These are phyloP conservation scores for Colletotrichum magnum DNA, from an alignment of 2,329 filamentous ascomycete species.

Conservation along the genomic window DNA sequence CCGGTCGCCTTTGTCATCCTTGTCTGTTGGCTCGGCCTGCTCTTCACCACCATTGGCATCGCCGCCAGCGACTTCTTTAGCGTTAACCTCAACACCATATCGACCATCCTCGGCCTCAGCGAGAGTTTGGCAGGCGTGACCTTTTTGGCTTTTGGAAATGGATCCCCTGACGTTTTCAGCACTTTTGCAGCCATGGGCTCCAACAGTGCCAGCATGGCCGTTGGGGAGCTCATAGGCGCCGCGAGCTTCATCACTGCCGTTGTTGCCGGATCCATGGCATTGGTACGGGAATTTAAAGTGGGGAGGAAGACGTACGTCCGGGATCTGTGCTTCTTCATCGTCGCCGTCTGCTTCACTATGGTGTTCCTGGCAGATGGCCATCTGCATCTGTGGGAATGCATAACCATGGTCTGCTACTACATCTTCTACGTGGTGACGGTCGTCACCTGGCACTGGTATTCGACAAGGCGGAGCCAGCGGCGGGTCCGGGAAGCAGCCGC, in stretches of 20 bases:
- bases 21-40: conserved; percentile 85
- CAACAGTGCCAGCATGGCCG: conserved; percentile 95
- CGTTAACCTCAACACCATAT: conserved; percentile 94
- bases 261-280: conserved; percentile 95
- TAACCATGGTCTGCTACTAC: conserved; percentile 92
- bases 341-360: conserved; percentile 89
- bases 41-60: conserved; percentile 98
- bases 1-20: conserved; percentile 85
- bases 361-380: conserved; percentile 87
- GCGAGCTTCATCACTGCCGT: conserved; percentile 97
- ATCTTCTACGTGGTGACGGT: conserved; percentile 90
- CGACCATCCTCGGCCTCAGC: conserved; percentile 89
- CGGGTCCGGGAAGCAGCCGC: conserved; percentile 79
- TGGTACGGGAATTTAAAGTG: conserved; percentile 95
- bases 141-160: conserved; percentile 96
- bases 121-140: conserved; percentile 97
- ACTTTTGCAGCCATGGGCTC: conserved; percentile 98
- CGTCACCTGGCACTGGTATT: conserved; percentile 92
- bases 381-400: conserved; percentile 90
- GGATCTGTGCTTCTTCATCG: conserved; percentile 92
- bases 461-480: conserved; percentile 71
- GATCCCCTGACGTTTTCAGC: conserved; percentile 97
- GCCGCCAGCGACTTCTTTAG: conserved; percentile 99
- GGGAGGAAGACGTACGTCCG: conserved; percentile 90
- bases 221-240: conserved; percentile 95